These are phyloP conservation scores for Amanita subjunquillea DNA, from an alignment of 768 basidiomycete species.

Conservation along the genomic window DNA sequence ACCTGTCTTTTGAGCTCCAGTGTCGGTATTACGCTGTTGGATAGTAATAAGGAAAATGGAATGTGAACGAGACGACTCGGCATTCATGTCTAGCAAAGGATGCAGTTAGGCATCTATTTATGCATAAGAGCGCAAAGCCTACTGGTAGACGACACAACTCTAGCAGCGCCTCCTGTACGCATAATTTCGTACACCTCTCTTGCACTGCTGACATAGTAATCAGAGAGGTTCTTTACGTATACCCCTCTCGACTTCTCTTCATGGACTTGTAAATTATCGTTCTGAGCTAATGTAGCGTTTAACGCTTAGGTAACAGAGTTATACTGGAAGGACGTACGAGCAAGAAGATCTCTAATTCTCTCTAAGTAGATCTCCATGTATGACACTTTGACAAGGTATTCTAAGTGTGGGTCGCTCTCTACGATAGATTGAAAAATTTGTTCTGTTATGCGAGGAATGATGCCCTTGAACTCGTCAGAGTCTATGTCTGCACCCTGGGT, in stretches of 20 bases:
- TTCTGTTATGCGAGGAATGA: constrained; percentile 96
- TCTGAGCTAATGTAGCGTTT: constrained; percentile 52
- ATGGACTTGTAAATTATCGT: constrained; percentile 97
- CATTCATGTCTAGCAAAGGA: constrained; percentile 82
- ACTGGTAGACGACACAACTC: constrained; percentile 95
- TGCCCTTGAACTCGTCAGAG: constrained; percentile 83
- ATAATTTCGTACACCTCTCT: constrained; percentile 98
- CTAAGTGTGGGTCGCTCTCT: constrained; percentile 87
- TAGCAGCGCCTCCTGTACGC: constrained; percentile 87
- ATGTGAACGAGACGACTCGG: constrained; percentile 97
- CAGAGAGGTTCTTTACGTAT: constrained; percentile 94
- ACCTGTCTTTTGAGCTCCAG: constrained; percentile 91
- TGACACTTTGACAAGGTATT: constrained; percentile 98
- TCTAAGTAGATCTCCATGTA: constrained; percentile 99
- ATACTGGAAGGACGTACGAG: constrained; percentile 55
- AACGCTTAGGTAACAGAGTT: neutral
- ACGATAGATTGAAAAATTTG: constrained; percentile 99
- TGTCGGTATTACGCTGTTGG: constrained; percentile 92
- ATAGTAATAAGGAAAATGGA: constrained; percentile 98
- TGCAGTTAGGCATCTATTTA: neutral
- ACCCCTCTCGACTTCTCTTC: constrained; percentile 97
- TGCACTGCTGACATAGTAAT: constrained; percentile 95
- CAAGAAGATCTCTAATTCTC: constrained; percentile 86
- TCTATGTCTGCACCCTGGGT: constrained; percentile 94
- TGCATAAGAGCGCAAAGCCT: constrained; percentile 19